Evolutionary conservation across 257 asterid genomes (phyloP).

Genomic region (Nicotiana tomentosiformis): DNA sequence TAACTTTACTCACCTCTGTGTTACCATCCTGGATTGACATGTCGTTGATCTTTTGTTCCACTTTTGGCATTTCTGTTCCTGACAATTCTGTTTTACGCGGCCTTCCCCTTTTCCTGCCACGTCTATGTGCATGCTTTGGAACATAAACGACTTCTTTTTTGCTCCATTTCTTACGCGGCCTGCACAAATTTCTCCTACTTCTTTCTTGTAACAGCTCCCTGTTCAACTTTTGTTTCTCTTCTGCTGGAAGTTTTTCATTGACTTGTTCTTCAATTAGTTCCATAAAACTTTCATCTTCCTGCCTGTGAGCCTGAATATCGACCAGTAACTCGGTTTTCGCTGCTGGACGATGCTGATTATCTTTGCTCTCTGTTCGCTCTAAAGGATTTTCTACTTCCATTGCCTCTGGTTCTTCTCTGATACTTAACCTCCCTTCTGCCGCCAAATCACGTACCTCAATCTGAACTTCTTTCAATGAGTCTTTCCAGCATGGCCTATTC

Average conservation of each 20-base stretch:
- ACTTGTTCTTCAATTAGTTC: neutral
- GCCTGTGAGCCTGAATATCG: neutral
- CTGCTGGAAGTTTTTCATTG: neutral
- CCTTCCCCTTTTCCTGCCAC: too few relatives aligned
- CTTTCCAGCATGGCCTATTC: conserved; percentile 11
- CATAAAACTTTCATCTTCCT: neutral
- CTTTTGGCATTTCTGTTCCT: too few relatives aligned
- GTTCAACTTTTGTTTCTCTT: neutral
- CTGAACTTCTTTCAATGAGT: neutral
- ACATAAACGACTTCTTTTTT: too few relatives aligned
- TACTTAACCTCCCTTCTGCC: neutral
- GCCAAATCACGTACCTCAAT: neutral
- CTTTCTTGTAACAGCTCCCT: too few relatives aligned
- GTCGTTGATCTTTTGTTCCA: too few relatives aligned
- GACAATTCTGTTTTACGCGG: too few relatives aligned
- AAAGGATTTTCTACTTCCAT: neutral
- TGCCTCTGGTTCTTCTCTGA: neutral
- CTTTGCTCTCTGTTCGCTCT: neutral
- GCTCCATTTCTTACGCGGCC: too few relatives aligned
- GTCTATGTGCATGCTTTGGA: too few relatives aligned
- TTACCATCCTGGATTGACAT: neutral
- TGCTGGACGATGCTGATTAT: neutral
- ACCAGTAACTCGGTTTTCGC: neutral
- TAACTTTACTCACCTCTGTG: neutral
- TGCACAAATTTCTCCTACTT: too few relatives aligned